Evolutionary conservation across 306 rosid genomes (phyloP), one percentile per base, ranked within the genome.

Genomic region (Trichosanthes cucumerina): DNA sequence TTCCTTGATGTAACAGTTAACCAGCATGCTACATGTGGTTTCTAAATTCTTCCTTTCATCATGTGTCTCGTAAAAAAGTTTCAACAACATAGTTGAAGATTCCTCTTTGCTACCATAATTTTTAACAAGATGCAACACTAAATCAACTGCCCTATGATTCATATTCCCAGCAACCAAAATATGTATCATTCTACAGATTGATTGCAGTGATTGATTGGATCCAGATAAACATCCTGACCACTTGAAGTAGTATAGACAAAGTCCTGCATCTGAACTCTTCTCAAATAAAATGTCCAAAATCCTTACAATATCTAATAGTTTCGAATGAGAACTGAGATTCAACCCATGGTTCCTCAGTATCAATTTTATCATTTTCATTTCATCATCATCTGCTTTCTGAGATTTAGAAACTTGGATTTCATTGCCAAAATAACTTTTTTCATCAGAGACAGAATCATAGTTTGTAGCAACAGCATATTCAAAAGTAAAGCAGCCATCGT

Each of bases 61-160:
- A 26, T 46, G 75, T 39, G 80, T 85, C 57, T 73, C 80, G 38
- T 62, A 77, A 9, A 82, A 60, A 19, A 44, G 57, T 62, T 53
- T 60, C 34, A 82, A 38, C 57, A 82, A 52, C 33, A 71, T 70
- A 36, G 28, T 34, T 36, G 71, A 63, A 24, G 75, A 79, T 13
- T 57, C 85, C 43, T 76, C 78, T 24, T 52, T 63, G 36, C 54
- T 18, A 60, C 68, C 72, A 71, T 62, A 33, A 9, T 44, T 52
- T 77, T 75, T 79, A 23, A 77, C 81, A 76, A 85, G 81, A 36
- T 26, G 69, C 15, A 53, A 43, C 26, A 82, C 49, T 78, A 82
- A 52, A 50, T 85, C 88, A 76, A 85, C 80, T 12, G 83, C 83
- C 73, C 81, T 82, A 39, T 82, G 83, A 70, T 85, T 85, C 80